Evolutionary conservation across 495 filamentous ascomycete species (phyloP).

Genomic region (Trichoderma parareesei): DNA sequence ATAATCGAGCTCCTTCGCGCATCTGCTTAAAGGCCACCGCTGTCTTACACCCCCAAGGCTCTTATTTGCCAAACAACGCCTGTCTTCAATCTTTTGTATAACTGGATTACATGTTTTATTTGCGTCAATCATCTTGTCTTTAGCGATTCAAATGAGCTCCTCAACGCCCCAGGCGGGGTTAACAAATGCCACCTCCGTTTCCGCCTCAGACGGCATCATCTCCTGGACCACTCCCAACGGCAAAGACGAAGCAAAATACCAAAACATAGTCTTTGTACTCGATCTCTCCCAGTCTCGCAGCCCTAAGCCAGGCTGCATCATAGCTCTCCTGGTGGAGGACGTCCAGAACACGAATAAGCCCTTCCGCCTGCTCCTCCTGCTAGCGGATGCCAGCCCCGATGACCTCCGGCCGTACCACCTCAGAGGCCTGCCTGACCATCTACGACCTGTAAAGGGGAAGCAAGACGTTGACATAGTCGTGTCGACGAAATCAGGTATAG

Average conservation of each 20-base stretch:
- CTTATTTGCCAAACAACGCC: no score
- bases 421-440: slow-evolving; percentile 24
- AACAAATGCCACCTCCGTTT: neutral
- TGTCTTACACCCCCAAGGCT: no score
- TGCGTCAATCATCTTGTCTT: no score
- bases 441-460: slow-evolving; percentile 20
- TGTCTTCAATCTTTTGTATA: no score
- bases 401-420: slow-evolving; percentile 24
- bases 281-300: slow-evolving; percentile 1
- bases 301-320: slow-evolving; percentile 18
- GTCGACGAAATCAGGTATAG: slow-evolving; percentile 65
- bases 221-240: slow-evolving; percentile 11
- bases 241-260: slow-evolving; percentile 16
- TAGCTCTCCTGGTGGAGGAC: slow-evolving; percentile 29
- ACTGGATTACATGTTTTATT: no score
- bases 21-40: no score
- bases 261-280: slow-evolving; percentile 30
- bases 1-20: no score
- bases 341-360: slow-evolving; percentile 15
- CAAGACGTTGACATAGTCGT: slow-evolving; percentile 54
- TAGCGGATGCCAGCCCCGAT: slow-evolving; percentile 22
- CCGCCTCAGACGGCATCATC: slow-evolving; percentile 14
- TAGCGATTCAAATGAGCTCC: no score
- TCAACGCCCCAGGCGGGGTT: neutral
- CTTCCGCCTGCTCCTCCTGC: slow-evolving; percentile 23